Conservation (phyloP, 352 stramenopile species). For the Phytophthora sojae region DNA sequence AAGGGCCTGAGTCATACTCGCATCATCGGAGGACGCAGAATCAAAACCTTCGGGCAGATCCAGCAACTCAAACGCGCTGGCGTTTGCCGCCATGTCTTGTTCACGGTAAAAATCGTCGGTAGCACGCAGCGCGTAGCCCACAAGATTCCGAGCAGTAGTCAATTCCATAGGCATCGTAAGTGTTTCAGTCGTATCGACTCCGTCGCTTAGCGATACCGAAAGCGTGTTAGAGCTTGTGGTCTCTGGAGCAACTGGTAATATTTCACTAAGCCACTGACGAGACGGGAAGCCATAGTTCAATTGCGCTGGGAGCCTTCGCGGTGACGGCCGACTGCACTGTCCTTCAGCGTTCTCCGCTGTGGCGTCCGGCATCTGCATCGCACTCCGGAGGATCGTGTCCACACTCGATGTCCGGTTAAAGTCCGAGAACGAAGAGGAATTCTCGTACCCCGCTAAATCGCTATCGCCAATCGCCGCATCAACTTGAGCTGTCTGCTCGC, state of each 20-base stretch:
- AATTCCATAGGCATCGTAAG: slow-evolving; percentile 41
- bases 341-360: slow-evolving; percentile 33
- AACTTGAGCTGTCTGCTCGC: slow-evolving; percentile 34
- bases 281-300: slow-evolving; percentile 66
- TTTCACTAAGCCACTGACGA: slow-evolving; percentile 48
- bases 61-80: slow-evolving; percentile 35
- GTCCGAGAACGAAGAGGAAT: not conserved
- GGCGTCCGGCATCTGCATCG: slow-evolving; percentile 35
- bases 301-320: slow-evolving; percentile 45
- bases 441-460: slow-evolving; percentile 37
- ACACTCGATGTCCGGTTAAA: slow-evolving; percentile 15
- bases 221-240: slow-evolving; percentile 34
- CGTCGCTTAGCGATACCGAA: slow-evolving; percentile 24
- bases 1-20: slow-evolving; percentile 30
- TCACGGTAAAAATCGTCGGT: slow-evolving; percentile 59
- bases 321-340: slow-evolving; percentile 51
- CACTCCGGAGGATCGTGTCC: slow-evolving; percentile 51
- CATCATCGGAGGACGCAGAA: slow-evolving; percentile 20
- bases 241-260: slow-evolving; percentile 42
- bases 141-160: slow-evolving; percentile 32
- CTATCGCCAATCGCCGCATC: slow-evolving; percentile 36
- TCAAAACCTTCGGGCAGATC: slow-evolving; percentile 24
- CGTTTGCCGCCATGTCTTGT: slow-evolving; percentile 31
- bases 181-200: slow-evolving; percentile 1
- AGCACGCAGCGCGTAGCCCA: slow-evolving; percentile 39